Conservation (phyloP, 768 basidiomycete genomes). For the Sporobolomyces roseus region DNA sequence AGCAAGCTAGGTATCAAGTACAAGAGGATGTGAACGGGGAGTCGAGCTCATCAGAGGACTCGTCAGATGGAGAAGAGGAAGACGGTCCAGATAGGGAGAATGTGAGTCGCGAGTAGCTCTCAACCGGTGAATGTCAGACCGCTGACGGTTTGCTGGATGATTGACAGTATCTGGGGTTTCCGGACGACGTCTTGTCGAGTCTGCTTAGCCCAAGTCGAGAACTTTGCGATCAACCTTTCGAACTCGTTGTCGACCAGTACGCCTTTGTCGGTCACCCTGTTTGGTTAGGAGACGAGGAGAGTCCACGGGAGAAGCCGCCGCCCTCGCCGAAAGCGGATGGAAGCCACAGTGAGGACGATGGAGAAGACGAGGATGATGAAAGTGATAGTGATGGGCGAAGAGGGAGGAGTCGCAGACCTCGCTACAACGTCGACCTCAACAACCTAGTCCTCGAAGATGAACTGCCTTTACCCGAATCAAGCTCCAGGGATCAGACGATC, state of each 20-base stretch:
- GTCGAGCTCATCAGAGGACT: slow-evolving; percentile 8
- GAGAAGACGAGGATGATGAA: neutral
- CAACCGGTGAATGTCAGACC: too few species aligned
- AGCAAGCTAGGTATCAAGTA: slow-evolving; percentile 9
- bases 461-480: neutral
- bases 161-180: slow-evolving; percentile 71
- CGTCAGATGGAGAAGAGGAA: slow-evolving; percentile 10
- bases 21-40: slow-evolving; percentile 3
- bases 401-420: slow-evolving; percentile 21
- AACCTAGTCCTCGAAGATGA: slow-evolving; percentile 9
- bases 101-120: too few species aligned
- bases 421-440: slow-evolving; percentile 9
- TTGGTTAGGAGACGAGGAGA: slow-evolving; percentile 63
- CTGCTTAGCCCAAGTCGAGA: slow-evolving; percentile 70
- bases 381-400: neutral
- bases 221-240: slow-evolving; percentile 91
- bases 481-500: slow-evolving; percentile 16
- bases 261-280: slow-evolving; percentile 95
- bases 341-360: slow-evolving; percentile 25
- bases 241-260: slow-evolving; percentile 83
- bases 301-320: slow-evolving; percentile 41
- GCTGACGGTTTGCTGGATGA: neutral
- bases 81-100: slow-evolving; percentile 24
- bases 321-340: slow-evolving; percentile 9
- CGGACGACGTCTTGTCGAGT: slow-evolving; percentile 71